A percentile compares a stretch with the other conserved stretches of the same genome.
Conservation (phyloP, 495 filamentous ascomycete genomes). For the Penicillium cinerascens region DNA sequence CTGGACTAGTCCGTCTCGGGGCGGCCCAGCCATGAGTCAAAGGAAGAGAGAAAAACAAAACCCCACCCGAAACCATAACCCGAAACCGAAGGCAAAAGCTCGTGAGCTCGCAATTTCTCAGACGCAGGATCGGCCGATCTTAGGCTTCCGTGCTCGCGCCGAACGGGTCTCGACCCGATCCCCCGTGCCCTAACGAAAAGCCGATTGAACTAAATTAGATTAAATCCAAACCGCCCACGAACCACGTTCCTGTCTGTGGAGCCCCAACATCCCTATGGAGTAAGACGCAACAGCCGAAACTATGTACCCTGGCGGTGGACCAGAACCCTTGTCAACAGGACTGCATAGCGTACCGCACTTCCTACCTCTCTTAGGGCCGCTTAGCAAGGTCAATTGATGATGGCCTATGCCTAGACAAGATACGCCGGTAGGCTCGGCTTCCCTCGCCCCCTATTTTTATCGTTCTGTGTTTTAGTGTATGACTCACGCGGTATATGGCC, state of each 20-base stretch:
- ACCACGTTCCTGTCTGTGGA: neutral
- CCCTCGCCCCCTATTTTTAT: neutral
- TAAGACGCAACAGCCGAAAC: neutral
- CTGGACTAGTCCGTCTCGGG: no score
- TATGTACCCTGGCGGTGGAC: neutral
- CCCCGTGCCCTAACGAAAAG: neutral
- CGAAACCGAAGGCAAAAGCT: neutral
- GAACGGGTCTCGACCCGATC: neutral
- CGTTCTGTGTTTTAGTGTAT: neutral
- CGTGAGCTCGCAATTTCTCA: neutral
- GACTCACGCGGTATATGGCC: neutral
- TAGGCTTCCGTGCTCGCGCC: neutral
- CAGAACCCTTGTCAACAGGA: neutral
- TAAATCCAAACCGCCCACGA: neutral
- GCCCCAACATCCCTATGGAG: no score
- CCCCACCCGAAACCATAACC: neutral
- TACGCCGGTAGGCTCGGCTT: neutral
- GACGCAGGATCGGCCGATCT: neutral
- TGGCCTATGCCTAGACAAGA: neutral
- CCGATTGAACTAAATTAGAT: neutral
- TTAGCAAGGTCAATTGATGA: neutral
- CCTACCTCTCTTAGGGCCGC: neutral
- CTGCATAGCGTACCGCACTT: neutral
- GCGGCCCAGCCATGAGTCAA: neutral
- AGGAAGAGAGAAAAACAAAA: neutral